A percentile compares a stretch with the other conserved stretches of the same genome.
These are phyloP conservation scores for Mucor plumbeus DNA, from an alignment of 371 early-diverging fungal species.

Conservation along the genomic window DNA sequence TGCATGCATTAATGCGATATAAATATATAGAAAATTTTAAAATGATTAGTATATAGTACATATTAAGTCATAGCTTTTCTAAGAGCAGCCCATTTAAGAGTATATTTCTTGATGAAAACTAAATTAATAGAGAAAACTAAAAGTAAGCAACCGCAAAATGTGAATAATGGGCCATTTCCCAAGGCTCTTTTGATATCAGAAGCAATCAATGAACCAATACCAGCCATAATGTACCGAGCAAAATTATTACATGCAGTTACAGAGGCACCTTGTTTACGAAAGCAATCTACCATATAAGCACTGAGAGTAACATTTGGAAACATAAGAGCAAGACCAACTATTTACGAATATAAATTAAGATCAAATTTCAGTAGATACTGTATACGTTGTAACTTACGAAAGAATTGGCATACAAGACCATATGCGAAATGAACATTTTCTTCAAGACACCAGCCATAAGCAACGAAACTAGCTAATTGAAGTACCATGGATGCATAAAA, in stretches of 20 bases:
- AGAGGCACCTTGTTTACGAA: slow-evolving; percentile 45
- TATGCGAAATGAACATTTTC: slow-evolving; percentile 46
- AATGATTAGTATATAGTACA: not conserved
- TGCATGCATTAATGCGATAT: too few species aligned
- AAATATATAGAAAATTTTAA: not conserved
- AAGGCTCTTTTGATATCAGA: slow-evolving; percentile 37
- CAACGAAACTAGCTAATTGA: slow-evolving; percentile 28
- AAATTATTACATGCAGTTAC: slow-evolving; percentile 57
- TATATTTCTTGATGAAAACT: slow-evolving; percentile 26
- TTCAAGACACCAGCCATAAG: slow-evolving; percentile 51
- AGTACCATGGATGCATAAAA: slow-evolving; percentile 29
- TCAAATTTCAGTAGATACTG: not conserved
- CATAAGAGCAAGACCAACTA: slow-evolving; percentile 44
- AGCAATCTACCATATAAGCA: slow-evolving; percentile 53
- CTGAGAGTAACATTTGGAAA: slow-evolving; percentile 43
- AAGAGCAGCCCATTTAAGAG: slow-evolving; percentile 27
- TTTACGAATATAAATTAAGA: not conserved
- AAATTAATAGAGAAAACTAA: slow-evolving; percentile 18
- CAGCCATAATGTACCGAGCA: slow-evolving; percentile 45
- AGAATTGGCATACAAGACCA: slow-evolving; percentile 42
- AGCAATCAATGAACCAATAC: slow-evolving; percentile 44
- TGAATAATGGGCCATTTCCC: slow-evolving; percentile 27
- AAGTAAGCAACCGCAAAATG: slow-evolving; percentile 30
- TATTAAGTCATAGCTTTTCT: slow-evolving; percentile 5
- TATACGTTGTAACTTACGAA: slow-evolving; percentile 30